A percentile compares a stretch with the other conserved stretches of the same genome.
Evolutionary conservation across 2,329 filamentous ascomycete genomes (phyloP).

Genomic region (Aspergillus ibericus): DNA sequence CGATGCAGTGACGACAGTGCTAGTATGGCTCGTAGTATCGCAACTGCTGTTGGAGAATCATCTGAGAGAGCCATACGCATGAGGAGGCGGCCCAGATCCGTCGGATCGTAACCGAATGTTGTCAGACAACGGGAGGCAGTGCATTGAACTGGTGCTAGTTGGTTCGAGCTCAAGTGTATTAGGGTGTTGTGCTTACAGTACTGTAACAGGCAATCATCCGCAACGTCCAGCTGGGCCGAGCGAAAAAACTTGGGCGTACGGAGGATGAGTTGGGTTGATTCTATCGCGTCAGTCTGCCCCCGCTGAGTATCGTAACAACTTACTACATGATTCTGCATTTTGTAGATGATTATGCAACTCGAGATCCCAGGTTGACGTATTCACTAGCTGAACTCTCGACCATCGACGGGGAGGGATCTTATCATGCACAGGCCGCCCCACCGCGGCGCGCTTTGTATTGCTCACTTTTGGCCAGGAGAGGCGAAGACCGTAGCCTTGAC

Average conservation of each 20-base stretch:
- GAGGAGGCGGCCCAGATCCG: not conserved
- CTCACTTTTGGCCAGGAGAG: constrained; percentile 11
- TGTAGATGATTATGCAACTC: constrained; percentile 7
- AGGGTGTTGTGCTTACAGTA: constrained; percentile 5
- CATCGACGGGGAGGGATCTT: not conserved
- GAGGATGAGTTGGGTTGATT: not conserved
- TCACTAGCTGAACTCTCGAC: not conserved
- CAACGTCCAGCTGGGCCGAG: not conserved
- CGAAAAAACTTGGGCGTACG: constrained; percentile 3
- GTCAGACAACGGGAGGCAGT: constrained; percentile 9
- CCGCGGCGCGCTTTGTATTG: constrained; percentile 6
- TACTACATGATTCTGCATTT: not conserved
- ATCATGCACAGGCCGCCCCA: not conserved
- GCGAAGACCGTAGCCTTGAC: not conserved
- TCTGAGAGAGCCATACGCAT: constrained; percentile 8
- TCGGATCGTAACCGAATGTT: constrained; percentile 6
- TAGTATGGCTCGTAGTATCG: constrained; percentile 5
- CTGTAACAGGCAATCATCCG: constrained; percentile 4
- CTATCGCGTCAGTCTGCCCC: not conserved
- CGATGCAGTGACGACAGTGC: constrained; percentile 11
- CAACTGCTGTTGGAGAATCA: not conserved
- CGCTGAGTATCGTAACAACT: not conserved
- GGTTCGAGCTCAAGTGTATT: not conserved
- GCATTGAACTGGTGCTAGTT: constrained; percentile 4
- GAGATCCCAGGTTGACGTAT: constrained; percentile 9